phyloP scores from a whole-genome alignment of 768 basidiomycete species.

The Pleurotus tuoliensis region DNA sequence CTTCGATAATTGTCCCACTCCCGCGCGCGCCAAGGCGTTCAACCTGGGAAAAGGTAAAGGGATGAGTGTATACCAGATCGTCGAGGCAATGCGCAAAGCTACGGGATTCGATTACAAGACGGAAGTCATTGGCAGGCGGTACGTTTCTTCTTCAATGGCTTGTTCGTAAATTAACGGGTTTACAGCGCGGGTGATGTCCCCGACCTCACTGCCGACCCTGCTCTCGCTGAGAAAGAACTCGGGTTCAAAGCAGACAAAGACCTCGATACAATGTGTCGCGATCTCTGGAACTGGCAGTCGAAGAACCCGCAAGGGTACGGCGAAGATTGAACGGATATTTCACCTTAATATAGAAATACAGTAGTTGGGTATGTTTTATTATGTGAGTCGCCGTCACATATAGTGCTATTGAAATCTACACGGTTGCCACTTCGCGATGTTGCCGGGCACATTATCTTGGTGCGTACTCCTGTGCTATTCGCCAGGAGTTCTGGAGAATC shows the following conservation, averaged over 20 bases:
- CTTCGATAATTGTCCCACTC: slow-evolving; percentile 51
- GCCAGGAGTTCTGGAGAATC: no score
- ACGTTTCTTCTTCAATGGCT: slow-evolving; percentile 22
- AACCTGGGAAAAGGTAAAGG: slow-evolving; percentile 95
- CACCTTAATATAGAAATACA: not conserved
- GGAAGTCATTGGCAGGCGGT: slow-evolving; percentile 90
- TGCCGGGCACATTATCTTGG: no score
- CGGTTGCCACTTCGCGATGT: no score
- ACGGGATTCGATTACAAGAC: slow-evolving; percentile 86
- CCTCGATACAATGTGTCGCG: slow-evolving; percentile 90
- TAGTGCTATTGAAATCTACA: no score
- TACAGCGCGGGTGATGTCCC: slow-evolving; percentile 92
- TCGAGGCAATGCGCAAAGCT: slow-evolving; percentile 91
- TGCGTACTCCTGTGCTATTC: no score
- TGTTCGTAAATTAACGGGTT: slow-evolving; percentile 2
- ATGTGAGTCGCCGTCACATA: no score
- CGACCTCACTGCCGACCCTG: slow-evolving; percentile 90
- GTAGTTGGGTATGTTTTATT: not conserved
- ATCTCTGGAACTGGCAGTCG: slow-evolving; percentile 99
- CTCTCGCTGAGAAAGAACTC: slow-evolving; percentile 88
- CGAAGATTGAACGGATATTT: slow-evolving; percentile 13
- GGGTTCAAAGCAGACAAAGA: slow-evolving; percentile 82
- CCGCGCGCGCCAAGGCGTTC: slow-evolving; percentile 84
- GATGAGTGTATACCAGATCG: slow-evolving; percentile 89
- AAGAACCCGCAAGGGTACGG: slow-evolving; percentile 81